These are phyloP conservation scores for Corrigiola litoralis DNA, from an alignment of 179 eudicot genomes.

Conservation along the genomic window DNA sequence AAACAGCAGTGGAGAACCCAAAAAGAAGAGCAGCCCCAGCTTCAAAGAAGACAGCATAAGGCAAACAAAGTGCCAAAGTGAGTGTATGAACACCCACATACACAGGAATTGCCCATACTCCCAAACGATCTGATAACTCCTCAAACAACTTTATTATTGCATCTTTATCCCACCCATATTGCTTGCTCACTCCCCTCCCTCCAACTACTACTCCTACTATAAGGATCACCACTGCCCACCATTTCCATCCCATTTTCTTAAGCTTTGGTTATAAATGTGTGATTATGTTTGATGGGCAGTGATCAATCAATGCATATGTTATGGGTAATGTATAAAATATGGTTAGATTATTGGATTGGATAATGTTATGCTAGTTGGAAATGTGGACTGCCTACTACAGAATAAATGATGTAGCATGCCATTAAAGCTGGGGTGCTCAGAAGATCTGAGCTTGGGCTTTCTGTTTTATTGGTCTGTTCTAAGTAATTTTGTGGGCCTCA, in stretches of 20 bases:
- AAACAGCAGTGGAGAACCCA: conserved; percentile 69
- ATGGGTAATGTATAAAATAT: no score
- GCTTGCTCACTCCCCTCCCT: conserved; percentile 24
- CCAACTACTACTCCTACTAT: conserved; percentile 23
- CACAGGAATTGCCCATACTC: conserved; percentile 79
- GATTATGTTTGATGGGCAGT: neutral
- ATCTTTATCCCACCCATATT: conserved; percentile 39
- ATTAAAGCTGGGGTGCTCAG: no score
- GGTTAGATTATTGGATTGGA: no score
- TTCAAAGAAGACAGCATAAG: conserved; percentile 80
- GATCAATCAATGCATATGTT: no score
- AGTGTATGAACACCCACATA: conserved; percentile 70
- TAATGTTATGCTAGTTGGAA: no score
- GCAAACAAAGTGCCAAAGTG: conserved; percentile 67
- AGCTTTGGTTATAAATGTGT: neutral
- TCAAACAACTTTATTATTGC: conserved; percentile 33
- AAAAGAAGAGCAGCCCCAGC: conserved; percentile 86
- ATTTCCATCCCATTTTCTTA: conserved; percentile 23
- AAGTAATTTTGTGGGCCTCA: no score
- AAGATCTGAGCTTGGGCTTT: no score
- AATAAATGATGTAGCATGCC: no score
- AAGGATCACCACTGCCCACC: conserved; percentile 14
- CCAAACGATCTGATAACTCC: conserved; percentile 48
- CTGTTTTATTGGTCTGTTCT: no score
- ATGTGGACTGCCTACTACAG: no score